phyloP scores from a whole-genome alignment of 805 yeast genomes.

The Hemisphaericaspora nanyangensis region DNA sequence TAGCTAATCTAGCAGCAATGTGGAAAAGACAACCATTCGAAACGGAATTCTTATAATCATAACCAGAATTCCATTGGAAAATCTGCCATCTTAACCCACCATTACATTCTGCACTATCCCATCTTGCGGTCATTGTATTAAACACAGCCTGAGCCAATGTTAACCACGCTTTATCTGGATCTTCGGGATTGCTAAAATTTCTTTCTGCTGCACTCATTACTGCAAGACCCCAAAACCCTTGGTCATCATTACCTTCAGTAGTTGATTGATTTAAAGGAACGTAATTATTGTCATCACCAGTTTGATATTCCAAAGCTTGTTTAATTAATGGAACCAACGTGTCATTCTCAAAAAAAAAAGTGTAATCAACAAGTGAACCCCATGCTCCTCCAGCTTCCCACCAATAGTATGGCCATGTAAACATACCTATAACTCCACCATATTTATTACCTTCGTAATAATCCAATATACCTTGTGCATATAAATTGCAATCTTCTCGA shows the following conservation, averaged over 20 bases:
- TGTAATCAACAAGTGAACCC: constrained; percentile 81
- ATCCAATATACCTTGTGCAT: constrained; percentile 73
- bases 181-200: constrained; percentile 60
- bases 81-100: constrained; percentile 49
- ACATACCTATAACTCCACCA: constrained; percentile 87
- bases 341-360: constrained; percentile 65
- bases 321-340: constrained; percentile 58
- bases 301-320: constrained; percentile 67
- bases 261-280: constrained; percentile 85
- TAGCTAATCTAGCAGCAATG: constrained; percentile 41
- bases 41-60: constrained; percentile 43
- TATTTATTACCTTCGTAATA: constrained; percentile 65
- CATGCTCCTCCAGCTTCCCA: constrained; percentile 98
- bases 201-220: constrained; percentile 90
- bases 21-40: constrained; percentile 44
- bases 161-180: constrained; percentile 35
- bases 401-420: constrained; percentile 91
- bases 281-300: constrained; percentile 63
- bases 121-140: constrained; percentile 43
- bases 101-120: constrained; percentile 35
- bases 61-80: constrained; percentile 46
- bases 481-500: constrained; percentile 51
- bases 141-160: constrained; percentile 40
- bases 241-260: constrained; percentile 97
- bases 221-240: constrained; percentile 94